Percentiles rank a stretch among this genome's conserved stretches.
Conservation (phyloP, 306 rosid species). For the peach (Prunus persica) region Prunus_persica_NCBIv2 NC_034010.1:690501-691000, state of each 20-base stretch:
- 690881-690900: no score
- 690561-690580: not conserved
- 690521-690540: constrained; percentile 83
- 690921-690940: no score
- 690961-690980: no score
- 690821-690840: not conserved
- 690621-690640: not conserved
- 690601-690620: not conserved
- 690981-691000: no score
- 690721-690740: not conserved
- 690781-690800: no score
- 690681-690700: not conserved
- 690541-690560: constrained; percentile 10
- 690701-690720: not conserved
- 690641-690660: not conserved
- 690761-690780: not conserved
- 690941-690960: no score
- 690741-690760: not conserved
- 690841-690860: no score
- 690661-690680: not conserved
- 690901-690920: no score
- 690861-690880: no score
- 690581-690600: not conserved
- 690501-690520: constrained; percentile 78
- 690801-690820: no score